Conservation (phyloP, 371 early-diverging fungal genomes). For the Rhizopus sp. region DNA sequence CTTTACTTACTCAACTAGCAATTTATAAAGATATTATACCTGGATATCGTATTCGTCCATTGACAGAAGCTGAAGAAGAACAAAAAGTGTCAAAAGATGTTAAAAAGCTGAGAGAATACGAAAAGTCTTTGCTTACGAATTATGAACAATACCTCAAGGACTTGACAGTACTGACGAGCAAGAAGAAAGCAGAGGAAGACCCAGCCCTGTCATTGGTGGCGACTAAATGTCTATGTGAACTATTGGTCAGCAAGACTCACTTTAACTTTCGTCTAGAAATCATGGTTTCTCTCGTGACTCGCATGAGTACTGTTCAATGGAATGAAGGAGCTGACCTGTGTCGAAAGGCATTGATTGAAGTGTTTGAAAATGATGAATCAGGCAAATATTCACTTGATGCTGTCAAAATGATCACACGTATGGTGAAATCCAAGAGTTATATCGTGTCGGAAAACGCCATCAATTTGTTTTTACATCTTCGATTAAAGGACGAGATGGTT, state of each 20-base stretch:
- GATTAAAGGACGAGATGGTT: constrained; percentile 78
- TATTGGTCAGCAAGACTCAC: constrained; percentile 80
- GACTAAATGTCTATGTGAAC: constrained; percentile 73
- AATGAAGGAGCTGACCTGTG: constrained; percentile 69
- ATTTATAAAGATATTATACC: constrained; percentile 94
- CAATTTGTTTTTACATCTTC: constrained; percentile 74
- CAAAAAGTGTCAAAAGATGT: constrained; percentile 87
- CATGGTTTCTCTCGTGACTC: constrained; percentile 75
- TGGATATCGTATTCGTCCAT: constrained; percentile 89
- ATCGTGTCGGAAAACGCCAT: constrained; percentile 71
- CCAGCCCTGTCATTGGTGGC: constrained; percentile 56
- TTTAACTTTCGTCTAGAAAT: constrained; percentile 92
- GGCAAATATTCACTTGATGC: constrained; percentile 87
- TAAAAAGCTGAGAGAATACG: constrained; percentile 81
- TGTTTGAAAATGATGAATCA: constrained; percentile 83
- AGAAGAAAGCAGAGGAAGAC: constrained; percentile 45
- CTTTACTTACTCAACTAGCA: constrained; percentile 83
- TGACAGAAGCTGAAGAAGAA: constrained; percentile 78
- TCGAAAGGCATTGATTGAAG: constrained; percentile 69
- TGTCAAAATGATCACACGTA: constrained; percentile 78
- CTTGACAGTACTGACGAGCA: constrained; percentile 47
- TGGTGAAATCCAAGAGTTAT: constrained; percentile 82
- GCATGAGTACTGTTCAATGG: constrained; percentile 63
- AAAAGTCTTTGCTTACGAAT: constrained; percentile 75
- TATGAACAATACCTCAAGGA: constrained; percentile 85